Percentiles rank a stretch among this genome's conserved stretches.
These are phyloP conservation scores for Selaginella moellendorffii DNA, from an alignment of 75 land plant genomes.

Conservation along the genomic window DNA sequence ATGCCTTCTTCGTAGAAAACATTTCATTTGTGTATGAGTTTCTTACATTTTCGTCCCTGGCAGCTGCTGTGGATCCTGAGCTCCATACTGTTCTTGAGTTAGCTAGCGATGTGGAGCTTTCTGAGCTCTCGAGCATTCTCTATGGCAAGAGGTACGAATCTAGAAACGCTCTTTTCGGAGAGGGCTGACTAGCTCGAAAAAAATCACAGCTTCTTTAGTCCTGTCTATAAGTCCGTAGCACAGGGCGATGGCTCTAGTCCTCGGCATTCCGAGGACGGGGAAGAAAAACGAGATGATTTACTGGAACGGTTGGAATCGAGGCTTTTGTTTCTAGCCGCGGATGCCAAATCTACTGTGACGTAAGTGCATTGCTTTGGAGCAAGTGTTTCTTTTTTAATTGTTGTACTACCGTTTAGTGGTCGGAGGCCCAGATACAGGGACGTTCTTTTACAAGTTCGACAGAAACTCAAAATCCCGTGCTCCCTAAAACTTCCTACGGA, in stretches of 20 bases:
- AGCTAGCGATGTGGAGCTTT: slow-evolving; percentile 70
- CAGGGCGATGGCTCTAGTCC: slow-evolving; percentile 24
- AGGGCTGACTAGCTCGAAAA: too few relatives aligned
- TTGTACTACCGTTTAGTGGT: slow-evolving; percentile 38
- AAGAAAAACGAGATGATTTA: slow-evolving; percentile 51
- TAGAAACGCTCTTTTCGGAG: neutral
- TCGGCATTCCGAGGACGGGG: slow-evolving; percentile 25
- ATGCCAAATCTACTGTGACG: slow-evolving; percentile 78
- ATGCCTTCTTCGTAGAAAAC: too few relatives aligned
- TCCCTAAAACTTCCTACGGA: slow-evolving; percentile 71
- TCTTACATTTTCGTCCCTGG: too few relatives aligned
- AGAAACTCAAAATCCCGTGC: slow-evolving; percentile 65
- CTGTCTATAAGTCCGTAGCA: slow-evolving; percentile 63
- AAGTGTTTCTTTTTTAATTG: neutral
- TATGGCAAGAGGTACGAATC: slow-evolving; percentile 55
- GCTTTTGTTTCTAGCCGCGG: slow-evolving; percentile 84
- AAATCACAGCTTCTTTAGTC: slow-evolving; percentile 83
- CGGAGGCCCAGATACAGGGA: slow-evolving; percentile 83
- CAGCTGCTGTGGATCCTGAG: slow-evolving; percentile 59
- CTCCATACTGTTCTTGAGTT: slow-evolving; percentile 62
- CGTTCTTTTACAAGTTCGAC: slow-evolving; percentile 59
- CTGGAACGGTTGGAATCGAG: slow-evolving; percentile 58
- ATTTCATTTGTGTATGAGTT: too few relatives aligned
- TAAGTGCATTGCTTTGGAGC: slow-evolving; percentile 3
- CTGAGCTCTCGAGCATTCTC: slow-evolving; percentile 51